Base-by-base conservation (phyloP, 495 filamentous ascomycete genomes). In the Talaromyces ruber region DNA sequence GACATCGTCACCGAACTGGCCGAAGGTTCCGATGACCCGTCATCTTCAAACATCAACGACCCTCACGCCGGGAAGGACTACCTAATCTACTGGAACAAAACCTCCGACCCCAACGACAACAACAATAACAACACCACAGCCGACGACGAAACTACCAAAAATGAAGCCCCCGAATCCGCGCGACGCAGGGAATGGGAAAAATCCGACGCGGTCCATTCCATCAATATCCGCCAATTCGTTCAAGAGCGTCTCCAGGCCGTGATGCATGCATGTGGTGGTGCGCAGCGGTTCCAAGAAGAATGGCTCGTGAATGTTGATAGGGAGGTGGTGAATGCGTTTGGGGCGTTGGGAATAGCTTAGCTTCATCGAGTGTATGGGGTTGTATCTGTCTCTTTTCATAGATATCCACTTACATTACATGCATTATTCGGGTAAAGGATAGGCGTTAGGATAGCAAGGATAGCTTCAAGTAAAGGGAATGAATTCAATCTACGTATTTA, bases 261-360 rank as follows among this genome's bases (percentile, higher is more conserved):
- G n/a, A 83, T 97, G 61, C 75, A 74, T 60, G 74, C 79, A 4
- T 82, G 79, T 62, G 93, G 93, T 4, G 92, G 93, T 2, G 82
- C 84, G 57, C 81, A 87, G 67, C 77, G 72, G 16, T 97, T 97
- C 72, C 80, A 87, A 72, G 80, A 83, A 51, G 81, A 90, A 51
- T 97, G 88, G 88, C 72, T 90, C n/a, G 80, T 80, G n/a, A 91
- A 95, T 76, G 91, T 97, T 34, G 94, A 98, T 74, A 76, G 79
- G 47, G 86, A 95, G 47, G 89, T 98, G 2, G 65, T 96, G 59
- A 68, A 68, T 18, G 85, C 80, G 1, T 98, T 96, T 73, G 76
- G 72, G 30, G 79, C 77, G 28, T 67, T 87, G 67, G 79, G 79
- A 6, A 60, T 85, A 61, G 55, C 79, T 22, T 80, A 60, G 72